Evolutionary conservation across 805 yeast species (phyloP).

Genomic region (Teunomyces cretensis): DNA sequence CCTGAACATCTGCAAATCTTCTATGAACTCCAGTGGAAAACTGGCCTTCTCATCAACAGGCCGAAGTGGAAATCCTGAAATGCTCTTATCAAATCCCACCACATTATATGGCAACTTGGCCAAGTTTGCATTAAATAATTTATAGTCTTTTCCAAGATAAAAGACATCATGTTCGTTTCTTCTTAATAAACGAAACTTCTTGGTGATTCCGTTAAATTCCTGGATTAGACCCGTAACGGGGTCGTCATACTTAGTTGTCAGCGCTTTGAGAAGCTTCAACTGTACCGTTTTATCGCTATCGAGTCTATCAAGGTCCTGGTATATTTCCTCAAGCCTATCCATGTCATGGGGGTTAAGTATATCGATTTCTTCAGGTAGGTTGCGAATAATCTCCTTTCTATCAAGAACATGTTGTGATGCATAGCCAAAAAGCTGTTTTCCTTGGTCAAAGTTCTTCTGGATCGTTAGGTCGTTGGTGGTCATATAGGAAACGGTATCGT

Average conservation of each 20-base stretch:
- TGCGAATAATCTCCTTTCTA: constrained; percentile 27
- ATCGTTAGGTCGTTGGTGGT: constrained; percentile 35
- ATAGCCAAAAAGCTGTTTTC: constrained; percentile 33
- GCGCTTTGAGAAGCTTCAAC: constrained; percentile 34
- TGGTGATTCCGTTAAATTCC: constrained; percentile 36
- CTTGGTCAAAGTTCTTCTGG: constrained; percentile 36
- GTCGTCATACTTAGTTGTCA: constrained; percentile 32
- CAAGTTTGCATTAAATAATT: constrained; percentile 26
- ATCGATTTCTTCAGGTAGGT: constrained; percentile 38
- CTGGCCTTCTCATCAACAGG: constrained; percentile 20
- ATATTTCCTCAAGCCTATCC: constrained; percentile 30
- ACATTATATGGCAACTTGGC: constrained; percentile 38
- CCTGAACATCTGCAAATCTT: constrained; percentile 32
- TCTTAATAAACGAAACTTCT: constrained; percentile 37
- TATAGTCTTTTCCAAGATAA: constrained; percentile 28
- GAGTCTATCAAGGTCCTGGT: constrained; percentile 28
- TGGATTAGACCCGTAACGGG: constrained; percentile 28
- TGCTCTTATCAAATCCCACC: constrained; percentile 39
- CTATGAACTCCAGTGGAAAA: constrained; percentile 40
- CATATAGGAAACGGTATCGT: constrained; percentile 35
- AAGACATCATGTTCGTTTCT: constrained; percentile 31
- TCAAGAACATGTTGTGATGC: constrained; percentile 36
- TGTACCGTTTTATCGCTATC: constrained; percentile 40
- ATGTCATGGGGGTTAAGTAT: constrained; percentile 27
- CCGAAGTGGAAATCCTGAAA: constrained; percentile 39